phyloP scores from a whole-genome alignment of 2,329 filamentous ascomycete species.

The Amauroascus niger region DNA sequence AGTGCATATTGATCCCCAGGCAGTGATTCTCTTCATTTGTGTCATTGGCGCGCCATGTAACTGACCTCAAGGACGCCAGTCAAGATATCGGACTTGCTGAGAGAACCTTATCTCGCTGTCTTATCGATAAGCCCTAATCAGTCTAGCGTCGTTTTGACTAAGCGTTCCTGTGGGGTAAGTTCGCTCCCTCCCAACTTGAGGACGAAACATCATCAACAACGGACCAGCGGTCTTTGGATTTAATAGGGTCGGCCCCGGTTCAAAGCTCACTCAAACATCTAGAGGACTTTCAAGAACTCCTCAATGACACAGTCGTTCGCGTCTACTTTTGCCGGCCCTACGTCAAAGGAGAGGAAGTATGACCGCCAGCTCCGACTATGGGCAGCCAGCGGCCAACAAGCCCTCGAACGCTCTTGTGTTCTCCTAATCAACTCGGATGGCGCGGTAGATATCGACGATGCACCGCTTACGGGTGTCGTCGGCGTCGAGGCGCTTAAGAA shows the following conservation, averaged over 20 bases:
- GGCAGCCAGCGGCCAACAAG: conserved; percentile 84
- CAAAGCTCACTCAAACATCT: background rate
- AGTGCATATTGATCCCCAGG: too few relatives aligned
- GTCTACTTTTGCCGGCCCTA: conserved; percentile 38
- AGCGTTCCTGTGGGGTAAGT: background rate
- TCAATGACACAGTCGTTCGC: conserved; percentile 32
- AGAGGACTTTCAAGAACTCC: background rate
- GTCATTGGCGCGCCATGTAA: too few relatives aligned
- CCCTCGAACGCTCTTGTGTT: conserved; percentile 84
- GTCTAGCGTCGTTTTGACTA: background rate
- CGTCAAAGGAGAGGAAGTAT: conserved; percentile 66
- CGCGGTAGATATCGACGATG: conserved; percentile 27
- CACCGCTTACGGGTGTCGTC: conserved; percentile 62
- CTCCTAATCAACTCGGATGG: conserved; percentile 68
- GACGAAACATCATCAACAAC: background rate
- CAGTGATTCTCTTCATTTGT: too few relatives aligned
- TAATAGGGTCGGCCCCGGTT: background rate
- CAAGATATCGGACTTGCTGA: too few relatives aligned
- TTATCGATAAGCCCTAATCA: background rate
- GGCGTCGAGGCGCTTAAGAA: conserved; percentile 93
- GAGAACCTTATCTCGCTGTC: too few relatives aligned
- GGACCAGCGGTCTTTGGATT: background rate
- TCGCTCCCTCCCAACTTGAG: too few relatives aligned
- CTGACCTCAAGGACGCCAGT: too few relatives aligned
- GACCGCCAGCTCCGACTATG: conserved; percentile 91